Conservation (phyloP, 75 land plant genomes). For the Azolla pinnata region DNA sequence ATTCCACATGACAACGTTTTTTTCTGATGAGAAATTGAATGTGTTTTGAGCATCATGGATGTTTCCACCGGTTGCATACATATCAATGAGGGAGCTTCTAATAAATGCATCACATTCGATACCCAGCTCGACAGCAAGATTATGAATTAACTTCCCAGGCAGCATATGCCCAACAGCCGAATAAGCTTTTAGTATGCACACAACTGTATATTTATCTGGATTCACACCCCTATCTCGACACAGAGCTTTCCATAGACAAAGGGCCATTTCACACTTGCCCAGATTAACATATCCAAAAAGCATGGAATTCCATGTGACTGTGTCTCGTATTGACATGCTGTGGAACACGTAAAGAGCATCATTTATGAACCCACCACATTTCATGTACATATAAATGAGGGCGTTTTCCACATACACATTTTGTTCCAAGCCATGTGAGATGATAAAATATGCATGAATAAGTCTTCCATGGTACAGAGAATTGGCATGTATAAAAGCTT, state of each 20-base stretch:
- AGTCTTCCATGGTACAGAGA: no score
- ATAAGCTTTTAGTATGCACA: conserved; percentile 27
- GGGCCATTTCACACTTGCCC: conserved; percentile 26
- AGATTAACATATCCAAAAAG: conserved; percentile 26
- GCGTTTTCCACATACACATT: conserved; percentile 5
- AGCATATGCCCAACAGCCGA: conserved; percentile 5
- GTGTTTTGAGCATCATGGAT: conserved; percentile 7
- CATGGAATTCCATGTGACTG: conserved; percentile 40
- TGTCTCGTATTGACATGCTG: conserved; percentile 17
- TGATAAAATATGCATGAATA: no score
- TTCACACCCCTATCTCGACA: no score
- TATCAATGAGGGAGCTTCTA: conserved; percentile 20
- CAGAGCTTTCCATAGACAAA: no score
- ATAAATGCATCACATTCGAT: conserved; percentile 18
- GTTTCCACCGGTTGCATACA: conserved; percentile 29
- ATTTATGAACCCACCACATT: conserved; percentile 18
- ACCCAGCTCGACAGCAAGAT: conserved; percentile 1
- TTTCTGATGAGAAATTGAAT: conserved; percentile 16
- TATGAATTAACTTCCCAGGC: conserved; percentile 14
- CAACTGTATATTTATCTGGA: conserved; percentile 25
- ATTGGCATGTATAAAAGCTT: no score
- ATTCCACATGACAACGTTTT: conserved; percentile 31
- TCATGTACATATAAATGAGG: conserved; percentile 15
- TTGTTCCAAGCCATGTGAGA: conserved; percentile 10
- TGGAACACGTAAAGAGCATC: conserved; percentile 15